Base-by-base conservation (phyloP, 2,329 filamentous ascomycete genomes). In the Aspergillus udagawae region DNA sequence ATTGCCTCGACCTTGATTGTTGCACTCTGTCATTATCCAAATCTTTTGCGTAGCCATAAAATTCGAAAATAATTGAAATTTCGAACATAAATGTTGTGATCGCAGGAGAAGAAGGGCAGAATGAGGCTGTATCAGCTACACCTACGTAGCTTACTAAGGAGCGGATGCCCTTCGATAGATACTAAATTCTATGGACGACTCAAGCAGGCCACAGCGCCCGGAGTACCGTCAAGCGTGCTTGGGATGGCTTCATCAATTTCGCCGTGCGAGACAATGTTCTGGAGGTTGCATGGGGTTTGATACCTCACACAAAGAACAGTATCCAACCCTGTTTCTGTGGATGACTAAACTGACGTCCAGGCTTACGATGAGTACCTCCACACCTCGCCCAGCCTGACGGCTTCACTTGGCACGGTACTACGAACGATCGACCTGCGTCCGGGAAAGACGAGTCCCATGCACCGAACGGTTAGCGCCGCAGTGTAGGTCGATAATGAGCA, bases 221-320 rank as follows among this genome's bases (percentile, higher is more conserved):
- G 57, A 53, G 79, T 63, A 76, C 75, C 53, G 80, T 82, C 25
- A 75, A 77, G 60, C 77, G 78, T 58, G 74, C 83, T 56, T 86
- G 83, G 77, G 76, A 83, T 35, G 86, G 85, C 42, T 91, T 91
- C 69, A 70, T 86, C 63, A 87, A 90, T 69, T 91, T 91, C 72
- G 87, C 87, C 0, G 82, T 90, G 54, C 84, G 88, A 61, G 88
- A 89, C 57, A 90, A 91, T 64, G 88, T 91, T 50, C 80, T 91
- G 27, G 86, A 91, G 71, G 88, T 91, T 58, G 88, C 88, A 17
- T 86, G 91, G 64, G 88, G 88, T 63, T 76, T 91, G 62, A 91
- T 91, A 21, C 25, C 45, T 14, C n/a, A n/a, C 20, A 8, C 38
- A 4, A 25, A 21, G 10, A 21, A 71, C 71, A 7, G 63, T 64